Conservation (phyloP, 2,329 filamentous ascomycete genomes). For the Fusarium stilboides region DNA sequence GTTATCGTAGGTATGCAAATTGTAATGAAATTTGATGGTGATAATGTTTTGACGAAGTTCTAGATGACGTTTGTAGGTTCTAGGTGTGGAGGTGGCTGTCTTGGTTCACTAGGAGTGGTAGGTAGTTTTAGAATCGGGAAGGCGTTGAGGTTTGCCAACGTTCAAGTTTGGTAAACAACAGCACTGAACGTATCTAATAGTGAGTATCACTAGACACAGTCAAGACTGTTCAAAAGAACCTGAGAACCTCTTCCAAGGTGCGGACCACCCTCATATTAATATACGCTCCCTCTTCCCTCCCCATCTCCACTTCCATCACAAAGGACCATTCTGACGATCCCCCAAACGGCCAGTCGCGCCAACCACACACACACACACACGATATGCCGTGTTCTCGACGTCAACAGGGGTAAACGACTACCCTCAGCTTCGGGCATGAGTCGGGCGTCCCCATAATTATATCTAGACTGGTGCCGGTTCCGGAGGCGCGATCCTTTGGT, state of each 20-base stretch:
- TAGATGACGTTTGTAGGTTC: not conserved
- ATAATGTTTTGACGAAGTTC: too few relatives aligned
- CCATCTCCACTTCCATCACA: constrained; percentile 37
- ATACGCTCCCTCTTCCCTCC: constrained; percentile 23
- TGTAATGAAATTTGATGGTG: not conserved
- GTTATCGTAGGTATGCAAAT: not conserved
- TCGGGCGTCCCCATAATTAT: not conserved
- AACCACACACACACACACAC: constrained; percentile 24
- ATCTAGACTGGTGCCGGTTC: constrained; percentile 10
- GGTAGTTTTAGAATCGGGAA: not conserved
- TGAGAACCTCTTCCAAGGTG: not conserved
- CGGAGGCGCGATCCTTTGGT: constrained; percentile 11
- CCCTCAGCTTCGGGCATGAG: not conserved
- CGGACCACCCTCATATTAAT: constrained; percentile 21
- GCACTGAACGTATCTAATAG: not conserved
- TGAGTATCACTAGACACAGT: constrained; percentile 4
- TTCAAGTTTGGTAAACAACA: not conserved
- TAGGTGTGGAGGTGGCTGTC: not conserved
- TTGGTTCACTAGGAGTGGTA: not conserved
- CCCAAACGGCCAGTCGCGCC: constrained; percentile 29
- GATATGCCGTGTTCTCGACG: constrained; percentile 5
- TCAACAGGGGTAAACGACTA: not conserved
- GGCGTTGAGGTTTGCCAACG: not conserved
- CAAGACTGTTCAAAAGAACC: constrained; percentile 3
- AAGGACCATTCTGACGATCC: constrained; percentile 26